Percentiles rank a stretch among this genome's conserved stretches.
These are phyloP conservation scores for Purpureocillium lavendulum DNA, from an alignment of 2,329 filamentous ascomycete genomes.

Conservation along the genomic window DNA sequence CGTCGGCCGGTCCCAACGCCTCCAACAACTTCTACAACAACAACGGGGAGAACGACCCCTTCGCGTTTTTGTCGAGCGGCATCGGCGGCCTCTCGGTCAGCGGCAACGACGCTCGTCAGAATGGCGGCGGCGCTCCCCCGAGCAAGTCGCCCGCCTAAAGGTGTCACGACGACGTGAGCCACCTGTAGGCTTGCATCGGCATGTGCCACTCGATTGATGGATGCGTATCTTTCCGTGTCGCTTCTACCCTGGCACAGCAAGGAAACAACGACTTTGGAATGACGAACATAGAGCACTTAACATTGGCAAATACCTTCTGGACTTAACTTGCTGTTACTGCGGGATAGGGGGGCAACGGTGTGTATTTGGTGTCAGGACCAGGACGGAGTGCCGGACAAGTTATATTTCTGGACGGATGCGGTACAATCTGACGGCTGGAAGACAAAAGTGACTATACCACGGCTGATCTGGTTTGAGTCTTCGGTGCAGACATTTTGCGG, in stretches of 20 bases:
- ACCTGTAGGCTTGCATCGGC: conserved; percentile 13
- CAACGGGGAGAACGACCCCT: conserved; percentile 65
- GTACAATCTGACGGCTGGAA: conserved; percentile 26
- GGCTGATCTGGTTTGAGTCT: conserved; percentile 26
- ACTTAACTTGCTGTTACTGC: conserved; percentile 30
- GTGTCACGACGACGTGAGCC: background rate
- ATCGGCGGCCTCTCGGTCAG: conserved; percentile 67
- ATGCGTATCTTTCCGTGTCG: conserved; percentile 16
- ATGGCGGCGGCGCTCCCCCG: conserved; percentile 46
- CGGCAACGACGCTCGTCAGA: conserved; percentile 55
- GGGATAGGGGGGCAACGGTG: conserved; percentile 23
- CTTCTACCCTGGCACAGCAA: conserved; percentile 12
- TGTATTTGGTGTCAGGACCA: conserved; percentile 28
- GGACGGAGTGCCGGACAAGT: conserved; percentile 28
- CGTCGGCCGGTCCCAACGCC: conserved; percentile 66
- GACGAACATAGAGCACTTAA: conserved; percentile 36
- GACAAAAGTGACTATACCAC: conserved; percentile 31
- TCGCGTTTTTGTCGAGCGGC: conserved; percentile 68
- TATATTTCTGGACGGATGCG: conserved; percentile 26
- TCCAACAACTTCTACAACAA: conserved; percentile 41
- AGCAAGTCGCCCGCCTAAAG: conserved; percentile 52
- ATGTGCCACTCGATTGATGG: conserved; percentile 13
- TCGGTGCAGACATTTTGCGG: conserved; percentile 15
- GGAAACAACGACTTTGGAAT: conserved; percentile 28
- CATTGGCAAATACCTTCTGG: conserved; percentile 35